These are phyloP conservation scores for Boletus rufocinnamomeus DNA, from an alignment of 768 basidiomycete species.

Conservation along the genomic window DNA sequence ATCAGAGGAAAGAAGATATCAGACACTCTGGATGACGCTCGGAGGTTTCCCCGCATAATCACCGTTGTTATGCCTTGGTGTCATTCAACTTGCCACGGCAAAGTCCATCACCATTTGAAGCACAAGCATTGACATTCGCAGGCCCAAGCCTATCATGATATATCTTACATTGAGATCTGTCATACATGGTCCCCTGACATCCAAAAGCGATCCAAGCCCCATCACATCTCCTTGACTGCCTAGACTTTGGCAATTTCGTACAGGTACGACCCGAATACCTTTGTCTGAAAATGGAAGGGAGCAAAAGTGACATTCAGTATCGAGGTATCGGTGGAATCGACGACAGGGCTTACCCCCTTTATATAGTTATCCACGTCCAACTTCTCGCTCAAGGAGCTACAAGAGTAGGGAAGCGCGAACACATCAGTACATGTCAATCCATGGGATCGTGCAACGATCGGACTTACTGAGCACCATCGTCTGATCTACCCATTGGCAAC, in stretches of 20 bases:
- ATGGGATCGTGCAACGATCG: no score
- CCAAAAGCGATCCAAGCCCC: not conserved
- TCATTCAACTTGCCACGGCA: not conserved
- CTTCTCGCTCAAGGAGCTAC: not conserved
- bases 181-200: not conserved
- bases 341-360: not conserved
- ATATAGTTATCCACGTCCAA: not conserved
- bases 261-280: not conserved
- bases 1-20: no score
- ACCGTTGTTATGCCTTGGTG: not conserved
- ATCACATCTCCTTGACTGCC: not conserved
- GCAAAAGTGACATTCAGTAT: not conserved
- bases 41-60: not conserved
- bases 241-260: not conserved
- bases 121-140: not conserved
- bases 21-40: not conserved
- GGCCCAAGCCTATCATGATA: no score
- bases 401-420: not conserved
- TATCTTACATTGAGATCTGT: not conserved
- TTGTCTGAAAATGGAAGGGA: not conserved
- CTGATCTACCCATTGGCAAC: constrained; percentile 87
- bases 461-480: constrained; percentile 88
- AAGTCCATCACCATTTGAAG: not conserved
- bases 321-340: not conserved
- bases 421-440: not conserved